Evolutionary conservation across 192 early-diverging fungal species (phyloP).

Genomic region (Entomortierella beljakovae): DNA sequence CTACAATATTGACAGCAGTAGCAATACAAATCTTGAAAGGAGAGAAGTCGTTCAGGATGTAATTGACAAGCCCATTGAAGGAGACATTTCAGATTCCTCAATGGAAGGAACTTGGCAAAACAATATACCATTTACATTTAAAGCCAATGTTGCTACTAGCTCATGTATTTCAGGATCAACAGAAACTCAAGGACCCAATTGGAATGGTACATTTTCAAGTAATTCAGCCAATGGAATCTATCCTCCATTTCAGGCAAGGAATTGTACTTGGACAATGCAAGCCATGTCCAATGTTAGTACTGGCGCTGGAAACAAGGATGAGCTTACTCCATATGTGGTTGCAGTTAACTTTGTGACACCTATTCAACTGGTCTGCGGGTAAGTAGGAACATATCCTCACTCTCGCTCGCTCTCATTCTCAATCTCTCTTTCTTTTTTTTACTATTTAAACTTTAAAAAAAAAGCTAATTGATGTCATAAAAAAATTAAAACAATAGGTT

Average conservation of each 20-base stretch:
- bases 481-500: no score
- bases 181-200: conserved; percentile 14
- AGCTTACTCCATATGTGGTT: conserved; percentile 20
- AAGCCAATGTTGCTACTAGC: conserved; percentile 9
- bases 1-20: no score
- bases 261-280: conserved; percentile 31
- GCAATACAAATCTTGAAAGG: neutral
- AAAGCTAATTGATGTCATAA: no score
- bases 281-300: neutral
- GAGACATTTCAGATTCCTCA: neutral
- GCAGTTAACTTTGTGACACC: conserved; percentile 36
- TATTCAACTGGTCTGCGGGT: conserved; percentile 46
- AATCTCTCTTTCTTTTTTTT: no score
- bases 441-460: no score
- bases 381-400: neutral
- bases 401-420: no score
- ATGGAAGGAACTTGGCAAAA: neutral
- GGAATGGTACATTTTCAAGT: conserved; percentile 33
- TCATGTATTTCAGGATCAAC: conserved; percentile 13
- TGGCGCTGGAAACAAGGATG: neutral
- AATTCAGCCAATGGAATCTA: conserved; percentile 40
- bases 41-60: conserved; percentile 22
- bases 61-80: neutral
- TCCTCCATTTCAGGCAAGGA: conserved; percentile 13
- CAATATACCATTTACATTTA: neutral